These are phyloP conservation scores for Mariannaea elegans DNA, from an alignment of 2,329 filamentous ascomycete species.

Conservation along the genomic window DNA sequence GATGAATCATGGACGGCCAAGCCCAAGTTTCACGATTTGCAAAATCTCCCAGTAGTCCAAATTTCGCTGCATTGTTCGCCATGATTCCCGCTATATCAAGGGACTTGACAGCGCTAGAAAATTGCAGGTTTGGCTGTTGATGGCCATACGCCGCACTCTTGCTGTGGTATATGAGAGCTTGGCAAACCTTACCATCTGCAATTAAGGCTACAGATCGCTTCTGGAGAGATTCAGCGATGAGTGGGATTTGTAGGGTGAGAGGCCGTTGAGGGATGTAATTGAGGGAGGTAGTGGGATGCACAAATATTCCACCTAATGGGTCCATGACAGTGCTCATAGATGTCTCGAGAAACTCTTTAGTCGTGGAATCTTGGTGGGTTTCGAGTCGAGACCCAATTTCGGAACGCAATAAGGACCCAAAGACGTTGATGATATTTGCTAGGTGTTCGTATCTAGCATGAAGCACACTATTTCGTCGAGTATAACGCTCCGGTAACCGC, in stretches of 20 bases:
- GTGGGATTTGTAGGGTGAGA: background rate
- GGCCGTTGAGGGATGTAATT: background rate
- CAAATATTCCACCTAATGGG: background rate
- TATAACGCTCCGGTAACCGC: background rate
- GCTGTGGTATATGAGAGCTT: background rate
- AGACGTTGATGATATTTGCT: background rate
- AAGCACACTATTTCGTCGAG: background rate
- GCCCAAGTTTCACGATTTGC: background rate
- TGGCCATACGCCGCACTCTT: background rate
- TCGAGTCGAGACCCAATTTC: background rate
- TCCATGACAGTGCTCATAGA: background rate
- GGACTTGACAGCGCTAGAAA: background rate
- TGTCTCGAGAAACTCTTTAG: background rate
- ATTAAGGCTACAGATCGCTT: background rate
- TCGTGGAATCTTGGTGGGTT: background rate
- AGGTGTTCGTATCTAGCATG: background rate
- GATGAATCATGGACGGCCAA: background rate
- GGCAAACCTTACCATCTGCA: background rate
- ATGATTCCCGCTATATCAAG: background rate
- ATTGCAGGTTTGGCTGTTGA: background rate
- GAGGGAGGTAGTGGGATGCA: background rate
- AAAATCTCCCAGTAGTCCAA: background rate
- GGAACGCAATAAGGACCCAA: background rate
- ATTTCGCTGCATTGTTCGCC: background rate
- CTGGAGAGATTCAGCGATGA: background rate